phyloP scores from a whole-genome alignment of 2,329 filamentous ascomycete species.

The Aureobasidium vineae region DNA sequence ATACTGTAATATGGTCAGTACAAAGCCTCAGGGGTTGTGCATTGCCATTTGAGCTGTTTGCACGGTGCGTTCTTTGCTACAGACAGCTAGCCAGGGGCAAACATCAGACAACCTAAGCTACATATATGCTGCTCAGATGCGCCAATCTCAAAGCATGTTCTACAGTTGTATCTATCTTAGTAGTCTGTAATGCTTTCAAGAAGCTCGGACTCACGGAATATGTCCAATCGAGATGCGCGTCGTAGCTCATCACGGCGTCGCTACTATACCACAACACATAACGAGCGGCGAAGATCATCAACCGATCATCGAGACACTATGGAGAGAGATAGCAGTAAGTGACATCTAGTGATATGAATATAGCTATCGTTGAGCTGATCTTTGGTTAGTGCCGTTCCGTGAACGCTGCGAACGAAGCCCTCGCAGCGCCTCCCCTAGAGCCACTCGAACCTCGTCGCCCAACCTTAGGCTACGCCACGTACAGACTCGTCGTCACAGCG shows the following conservation, averaged over 20 bases:
- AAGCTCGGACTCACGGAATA: neutral
- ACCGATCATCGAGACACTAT: neutral
- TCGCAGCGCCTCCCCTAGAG: neutral
- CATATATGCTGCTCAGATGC: neutral
- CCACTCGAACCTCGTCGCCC: neutral
- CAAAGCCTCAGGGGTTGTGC: neutral
- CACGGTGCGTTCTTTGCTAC: neutral
- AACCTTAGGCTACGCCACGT: neutral
- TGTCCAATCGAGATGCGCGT: neutral
- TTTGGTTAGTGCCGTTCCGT: neutral
- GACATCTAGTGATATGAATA: too few relatives aligned
- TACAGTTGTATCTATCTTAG: neutral
- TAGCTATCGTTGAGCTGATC: neutral
- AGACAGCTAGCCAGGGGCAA: neutral
- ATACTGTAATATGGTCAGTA: neutral
- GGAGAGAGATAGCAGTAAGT: neutral
- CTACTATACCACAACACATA: neutral
- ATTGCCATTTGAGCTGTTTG: neutral
- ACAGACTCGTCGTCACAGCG: neutral
- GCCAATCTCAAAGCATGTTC: neutral
- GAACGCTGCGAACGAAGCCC: too few relatives aligned
- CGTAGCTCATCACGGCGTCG: neutral
- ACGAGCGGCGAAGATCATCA: neutral
- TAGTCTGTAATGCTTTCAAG: neutral
- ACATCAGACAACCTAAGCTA: neutral